A percentile compares a stretch with the other conserved stretches of the same genome.
Evolutionary conservation across 2,329 filamentous ascomycete species (phyloP).

Genomic region (Pestalotiopsis sp.): DNA sequence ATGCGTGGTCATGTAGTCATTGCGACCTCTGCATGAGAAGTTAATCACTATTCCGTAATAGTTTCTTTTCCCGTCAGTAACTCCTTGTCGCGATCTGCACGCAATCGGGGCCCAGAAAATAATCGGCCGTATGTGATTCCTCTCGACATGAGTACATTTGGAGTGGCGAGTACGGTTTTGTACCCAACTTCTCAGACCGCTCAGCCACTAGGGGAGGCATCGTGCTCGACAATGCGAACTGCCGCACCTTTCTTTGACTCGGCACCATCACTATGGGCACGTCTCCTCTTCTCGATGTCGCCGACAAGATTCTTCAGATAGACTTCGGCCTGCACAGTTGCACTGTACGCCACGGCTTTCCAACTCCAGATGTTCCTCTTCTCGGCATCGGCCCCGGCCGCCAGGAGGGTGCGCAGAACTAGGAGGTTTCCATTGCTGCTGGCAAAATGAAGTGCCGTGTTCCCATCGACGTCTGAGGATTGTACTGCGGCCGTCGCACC

Average conservation of each 20-base stretch:
- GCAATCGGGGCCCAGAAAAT: no score
- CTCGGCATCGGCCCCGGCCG: conserved; percentile 75
- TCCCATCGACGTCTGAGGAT: conserved; percentile 70
- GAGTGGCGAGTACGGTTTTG: no score
- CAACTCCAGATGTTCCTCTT: conserved; percentile 76
- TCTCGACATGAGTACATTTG: no score
- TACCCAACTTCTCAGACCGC: neutral
- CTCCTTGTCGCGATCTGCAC: no score
- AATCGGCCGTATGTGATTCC: no score
- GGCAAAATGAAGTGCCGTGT: conserved; percentile 86
- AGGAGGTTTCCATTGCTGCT: conserved; percentile 80
- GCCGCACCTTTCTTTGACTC: conserved; percentile 42
- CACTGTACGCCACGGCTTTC: conserved; percentile 82
- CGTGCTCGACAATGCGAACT: conserved; percentile 47
- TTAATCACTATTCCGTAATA: no score
- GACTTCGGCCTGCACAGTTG: conserved; percentile 80
- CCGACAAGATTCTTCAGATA: conserved; percentile 78
- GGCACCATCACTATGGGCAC: conserved; percentile 38
- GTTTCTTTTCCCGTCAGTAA: no score
- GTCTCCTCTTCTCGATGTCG: conserved; percentile 67
- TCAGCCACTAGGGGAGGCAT: conserved; percentile 38
- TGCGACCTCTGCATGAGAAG: no score
- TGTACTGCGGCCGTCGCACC: conserved; percentile 56
- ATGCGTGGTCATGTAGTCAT: no score
- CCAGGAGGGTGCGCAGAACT: conserved; percentile 74